A percentile compares a stretch with the other conserved stretches of the same genome.
phyloP scores from a whole-genome alignment of 1,284 basidiomycete genomes.

The Leccinum angustisporum region DNA sequence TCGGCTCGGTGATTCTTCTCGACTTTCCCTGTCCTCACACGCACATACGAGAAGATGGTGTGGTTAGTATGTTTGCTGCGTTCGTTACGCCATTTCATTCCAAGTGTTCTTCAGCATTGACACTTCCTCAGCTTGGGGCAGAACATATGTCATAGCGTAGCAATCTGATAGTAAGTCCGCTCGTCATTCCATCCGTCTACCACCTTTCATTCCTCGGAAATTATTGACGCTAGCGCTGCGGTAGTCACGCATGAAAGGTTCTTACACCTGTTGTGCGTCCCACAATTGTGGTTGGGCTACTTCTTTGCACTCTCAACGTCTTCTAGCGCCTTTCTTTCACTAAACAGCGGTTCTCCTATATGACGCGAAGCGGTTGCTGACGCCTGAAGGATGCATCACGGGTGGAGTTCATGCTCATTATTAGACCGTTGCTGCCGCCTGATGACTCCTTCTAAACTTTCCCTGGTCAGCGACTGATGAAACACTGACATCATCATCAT shows the following conservation, averaged over 20 bases:
- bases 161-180: constrained; percentile 12
- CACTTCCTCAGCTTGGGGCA: constrained; percentile 17
- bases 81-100: constrained; percentile 28
- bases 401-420: constrained; percentile 15
- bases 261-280: constrained; percentile 8
- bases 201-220: constrained; percentile 32
- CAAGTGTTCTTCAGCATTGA: constrained; percentile 15
- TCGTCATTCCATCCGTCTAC: constrained; percentile 15
- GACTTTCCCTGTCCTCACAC: constrained; percentile 3
- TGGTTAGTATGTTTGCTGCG: constrained; percentile 26
- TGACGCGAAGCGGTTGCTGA: constrained; percentile 10
- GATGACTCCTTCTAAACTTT: constrained; percentile 13
- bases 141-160: constrained; percentile 10
- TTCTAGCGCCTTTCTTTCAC: constrained; percentile 18
- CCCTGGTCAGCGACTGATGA: constrained; percentile 4
- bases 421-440: constrained; percentile 8
- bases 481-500: constrained; percentile 21
- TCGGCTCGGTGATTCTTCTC: constrained; percentile 21
- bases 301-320: constrained; percentile 13
- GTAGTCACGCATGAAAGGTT: constrained; percentile 16
- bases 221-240: constrained; percentile 21
- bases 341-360: constrained; percentile 8
- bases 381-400: constrained; percentile 1
- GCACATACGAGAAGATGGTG: constrained; percentile 20
- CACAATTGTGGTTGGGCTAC: constrained; percentile 1